phyloP scores from a whole-genome alignment of 2,329 filamentous ascomycete genomes.

The Xylariaceae sp. region DNA sequence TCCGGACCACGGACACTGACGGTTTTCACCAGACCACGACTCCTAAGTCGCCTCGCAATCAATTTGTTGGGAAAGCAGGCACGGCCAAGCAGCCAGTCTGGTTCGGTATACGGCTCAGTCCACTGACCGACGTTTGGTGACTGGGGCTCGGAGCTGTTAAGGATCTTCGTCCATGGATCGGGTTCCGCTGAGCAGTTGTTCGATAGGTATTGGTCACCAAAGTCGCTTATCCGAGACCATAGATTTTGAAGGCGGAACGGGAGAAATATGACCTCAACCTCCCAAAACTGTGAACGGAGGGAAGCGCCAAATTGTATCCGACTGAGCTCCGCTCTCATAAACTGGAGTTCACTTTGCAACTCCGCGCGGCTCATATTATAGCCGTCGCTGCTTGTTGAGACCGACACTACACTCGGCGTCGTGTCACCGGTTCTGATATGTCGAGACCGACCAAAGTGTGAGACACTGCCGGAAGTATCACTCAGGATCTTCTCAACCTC shows the following conservation, averaged over 20 bases:
- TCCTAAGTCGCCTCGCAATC: constrained; percentile 66
- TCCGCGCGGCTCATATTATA: constrained; percentile 39
- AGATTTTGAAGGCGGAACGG: constrained; percentile 59
- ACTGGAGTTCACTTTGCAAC: constrained; percentile 45
- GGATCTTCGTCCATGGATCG: constrained; percentile 53
- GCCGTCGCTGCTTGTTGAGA: constrained; percentile 39
- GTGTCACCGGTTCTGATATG: constrained; percentile 39
- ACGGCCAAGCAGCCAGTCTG: constrained; percentile 61
- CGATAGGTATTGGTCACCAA: constrained; percentile 35
- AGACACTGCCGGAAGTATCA: constrained; percentile 39
- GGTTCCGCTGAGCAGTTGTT: constrained; percentile 29
- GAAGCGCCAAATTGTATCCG: constrained; percentile 52
- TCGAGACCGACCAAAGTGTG: constrained; percentile 34
- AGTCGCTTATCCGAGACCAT: constrained; percentile 48
- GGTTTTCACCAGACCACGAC: constrained; percentile 63
- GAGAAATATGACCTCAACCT: constrained; percentile 69
- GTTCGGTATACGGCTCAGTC: constrained; percentile 40
- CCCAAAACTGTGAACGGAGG: constrained; percentile 61
- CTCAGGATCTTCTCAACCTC: constrained; percentile 52
- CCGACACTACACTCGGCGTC: constrained; percentile 42
- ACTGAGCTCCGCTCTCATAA: constrained; percentile 45
- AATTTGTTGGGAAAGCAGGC: constrained; percentile 59
- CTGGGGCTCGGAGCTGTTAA: constrained; percentile 44
- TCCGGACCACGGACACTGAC: constrained; percentile 58
- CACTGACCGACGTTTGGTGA: constrained; percentile 46